Evolutionary conservation across 2,329 filamentous ascomycete species (phyloP).

Genomic region (Thielaviopsis ethacetica): DNA sequence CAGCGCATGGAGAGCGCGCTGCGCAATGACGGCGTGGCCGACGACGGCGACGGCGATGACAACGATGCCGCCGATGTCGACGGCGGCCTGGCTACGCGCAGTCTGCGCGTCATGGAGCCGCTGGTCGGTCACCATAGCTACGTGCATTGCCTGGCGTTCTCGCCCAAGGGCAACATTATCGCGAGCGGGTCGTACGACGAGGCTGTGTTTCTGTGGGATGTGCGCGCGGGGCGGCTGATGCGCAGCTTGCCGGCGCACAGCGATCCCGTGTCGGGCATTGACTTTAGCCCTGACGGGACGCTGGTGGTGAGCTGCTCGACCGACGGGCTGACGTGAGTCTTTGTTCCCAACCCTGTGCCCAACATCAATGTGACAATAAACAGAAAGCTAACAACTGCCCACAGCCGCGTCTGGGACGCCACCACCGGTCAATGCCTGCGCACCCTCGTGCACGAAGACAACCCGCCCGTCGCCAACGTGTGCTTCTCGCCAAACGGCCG

Average conservation of each 20-base stretch:
- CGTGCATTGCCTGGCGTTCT: conserved; percentile 84
- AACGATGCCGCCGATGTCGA: conserved; percentile 12
- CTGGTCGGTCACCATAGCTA: conserved; percentile 90
- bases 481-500: conserved; percentile 89
- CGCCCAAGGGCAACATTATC: conserved; percentile 94
- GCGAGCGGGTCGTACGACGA: conserved; percentile 94
- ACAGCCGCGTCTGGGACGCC: conserved; percentile 82
- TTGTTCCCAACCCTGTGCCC: background rate
- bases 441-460: conserved; percentile 92
- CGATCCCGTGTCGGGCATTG: conserved; percentile 84
- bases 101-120: conserved; percentile 25
- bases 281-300: conserved; percentile 84
- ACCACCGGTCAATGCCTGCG: conserved; percentile 86
- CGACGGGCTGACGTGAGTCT: conserved; percentile 65
- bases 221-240: conserved; percentile 76
- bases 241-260: conserved; percentile 83
- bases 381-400: background rate
- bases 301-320: conserved; percentile 82
- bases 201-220: conserved; percentile 93
- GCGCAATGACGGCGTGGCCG: conserved; percentile 14
- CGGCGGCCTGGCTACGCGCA: conserved; percentile 15
- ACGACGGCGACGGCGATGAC: conserved; percentile 12
- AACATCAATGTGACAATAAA: too few species aligned
- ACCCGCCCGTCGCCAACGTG: conserved; percentile 28
- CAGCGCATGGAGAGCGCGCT: conserved; percentile 13